phyloP scores from a whole-genome alignment of 2,329 filamentous ascomycete genomes.

The Huntiella moniliformis region DNA sequence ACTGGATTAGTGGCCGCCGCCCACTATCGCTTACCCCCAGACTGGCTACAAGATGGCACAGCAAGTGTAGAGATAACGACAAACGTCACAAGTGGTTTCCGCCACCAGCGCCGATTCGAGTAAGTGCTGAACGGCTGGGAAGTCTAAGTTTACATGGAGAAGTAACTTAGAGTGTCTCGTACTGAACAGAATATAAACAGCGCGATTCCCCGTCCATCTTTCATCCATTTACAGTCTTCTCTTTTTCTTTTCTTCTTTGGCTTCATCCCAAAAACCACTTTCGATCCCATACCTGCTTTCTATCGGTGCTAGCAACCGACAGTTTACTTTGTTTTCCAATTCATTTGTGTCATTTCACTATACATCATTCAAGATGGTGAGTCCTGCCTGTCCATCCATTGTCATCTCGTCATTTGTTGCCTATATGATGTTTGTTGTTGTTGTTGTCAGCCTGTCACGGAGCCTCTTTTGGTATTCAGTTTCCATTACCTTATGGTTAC shows the following conservation, averaged over 20 bases:
- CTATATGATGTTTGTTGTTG: too few species aligned
- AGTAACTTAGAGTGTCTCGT: too few species aligned
- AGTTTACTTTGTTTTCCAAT: background rate
- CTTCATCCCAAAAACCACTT: conserved; percentile 7
- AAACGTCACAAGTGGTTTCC: too few species aligned
- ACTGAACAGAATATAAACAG: conserved; percentile 9
- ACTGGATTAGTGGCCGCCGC: background rate
- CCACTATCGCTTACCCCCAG: background rate
- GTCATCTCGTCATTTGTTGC: too few species aligned
- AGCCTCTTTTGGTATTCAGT: background rate
- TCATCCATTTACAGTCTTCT: background rate
- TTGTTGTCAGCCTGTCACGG: too few species aligned
- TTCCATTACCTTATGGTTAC: conserved; percentile 4
- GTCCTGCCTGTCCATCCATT: too few species aligned
- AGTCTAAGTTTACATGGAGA: too few species aligned
- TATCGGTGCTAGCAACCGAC: conserved; percentile 5
- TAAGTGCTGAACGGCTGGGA: too few species aligned
- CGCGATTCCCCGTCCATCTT: conserved; percentile 3
- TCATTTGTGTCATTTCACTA: background rate
- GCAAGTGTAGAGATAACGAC: too few species aligned
- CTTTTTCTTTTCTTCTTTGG: conserved; percentile 8
- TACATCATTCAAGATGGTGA: too few species aligned
- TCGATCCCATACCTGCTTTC: conserved; percentile 2
- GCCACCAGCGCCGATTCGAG: too few species aligned
- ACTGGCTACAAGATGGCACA: too few species aligned